These are phyloP conservation scores for Teratosphaeria nubilosa DNA, from an alignment of 2,329 filamentous ascomycete genomes.

Conservation along the genomic window DNA sequence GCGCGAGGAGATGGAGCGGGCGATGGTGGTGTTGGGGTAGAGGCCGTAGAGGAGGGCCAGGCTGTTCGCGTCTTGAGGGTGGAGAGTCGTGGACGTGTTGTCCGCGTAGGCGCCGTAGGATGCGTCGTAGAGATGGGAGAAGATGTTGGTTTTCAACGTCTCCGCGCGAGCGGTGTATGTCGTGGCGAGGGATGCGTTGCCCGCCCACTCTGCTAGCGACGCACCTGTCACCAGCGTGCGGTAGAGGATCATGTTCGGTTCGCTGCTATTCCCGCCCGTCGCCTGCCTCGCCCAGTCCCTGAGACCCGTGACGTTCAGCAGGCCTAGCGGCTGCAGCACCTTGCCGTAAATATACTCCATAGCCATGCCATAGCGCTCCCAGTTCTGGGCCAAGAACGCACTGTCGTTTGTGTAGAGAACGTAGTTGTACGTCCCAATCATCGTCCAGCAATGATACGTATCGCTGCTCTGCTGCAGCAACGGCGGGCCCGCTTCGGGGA, in stretches of 20 bases:
- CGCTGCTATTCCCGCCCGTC: conserved; percentile 41
- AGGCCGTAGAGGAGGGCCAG: conserved; percentile 32
- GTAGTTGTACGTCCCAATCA: conserved; percentile 38
- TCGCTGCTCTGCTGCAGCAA: conserved; percentile 25
- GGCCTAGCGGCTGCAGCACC: conserved; percentile 31
- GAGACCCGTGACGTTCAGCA: conserved; percentile 37
- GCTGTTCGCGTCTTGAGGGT: conserved; percentile 46
- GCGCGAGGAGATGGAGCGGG: conserved; percentile 27
- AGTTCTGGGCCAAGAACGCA: conserved; percentile 30
- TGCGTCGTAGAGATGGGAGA: conserved; percentile 22
- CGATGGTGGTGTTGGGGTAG: conserved; percentile 23
- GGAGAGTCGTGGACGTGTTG: conserved; percentile 26
- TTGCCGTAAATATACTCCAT: conserved; percentile 33
- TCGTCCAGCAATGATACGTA: conserved; percentile 45
- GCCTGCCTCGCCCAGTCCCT: conserved; percentile 41
- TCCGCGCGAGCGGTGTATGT: conserved; percentile 28
- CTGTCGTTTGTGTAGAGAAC: conserved; percentile 31
- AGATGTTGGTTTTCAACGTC: conserved; percentile 13
- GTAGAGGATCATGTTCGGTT: conserved; percentile 38
- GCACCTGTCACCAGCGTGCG: conserved; percentile 40
- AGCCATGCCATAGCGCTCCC: conserved; percentile 34
- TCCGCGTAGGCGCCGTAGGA: conserved; percentile 27
- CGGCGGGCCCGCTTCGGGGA: conserved; percentile 32
- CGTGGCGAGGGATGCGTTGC: conserved; percentile 32
- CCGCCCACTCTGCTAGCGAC: conserved; percentile 32